phyloP scores from a whole-genome alignment of 2,329 filamentous ascomycete species.

The Parastagonospora avenae region DNA sequence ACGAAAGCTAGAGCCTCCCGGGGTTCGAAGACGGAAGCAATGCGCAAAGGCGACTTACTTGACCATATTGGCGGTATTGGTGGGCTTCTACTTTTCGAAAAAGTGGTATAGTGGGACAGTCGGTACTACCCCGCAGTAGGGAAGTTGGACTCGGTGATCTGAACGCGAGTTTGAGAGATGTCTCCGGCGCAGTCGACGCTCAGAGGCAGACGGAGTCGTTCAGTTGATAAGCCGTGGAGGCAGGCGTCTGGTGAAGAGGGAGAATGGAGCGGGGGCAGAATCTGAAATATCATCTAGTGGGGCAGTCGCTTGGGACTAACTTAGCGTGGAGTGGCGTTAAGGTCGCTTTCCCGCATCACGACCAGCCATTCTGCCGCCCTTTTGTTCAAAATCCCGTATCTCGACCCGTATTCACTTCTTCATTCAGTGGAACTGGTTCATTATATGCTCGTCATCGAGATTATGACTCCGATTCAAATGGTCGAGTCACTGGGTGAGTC shows the following conservation, averaged over 20 bases:
- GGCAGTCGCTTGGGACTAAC: too few species aligned
- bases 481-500: too few species aligned
- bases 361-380: too few species aligned
- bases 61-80: constrained; percentile 95
- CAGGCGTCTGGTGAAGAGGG: constrained; percentile 22
- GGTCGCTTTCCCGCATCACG: too few species aligned
- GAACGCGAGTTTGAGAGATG: constrained; percentile 23
- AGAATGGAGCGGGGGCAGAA: constrained; percentile 14
- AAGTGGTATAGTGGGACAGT: constrained; percentile 39
- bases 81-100: constrained; percentile 40
- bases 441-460: too few species aligned
- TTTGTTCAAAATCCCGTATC: too few species aligned
- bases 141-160: constrained; percentile 27
- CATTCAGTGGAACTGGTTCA: too few species aligned
- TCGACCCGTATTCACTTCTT: neutral
- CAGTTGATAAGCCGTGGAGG: constrained; percentile 29
- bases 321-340: neutral
- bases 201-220: constrained; percentile 36
- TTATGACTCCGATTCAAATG: neutral
- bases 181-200: constrained; percentile 40
- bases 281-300: too few species aligned
- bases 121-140: constrained; percentile 43
- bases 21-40: neutral
- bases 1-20: neutral
- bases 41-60: constrained; percentile 73